Evolutionary conservation across 2,329 filamentous ascomycete species (phyloP), one percentile per base, ranked within the genome.

Genomic region (Exophiala sideris): DNA sequence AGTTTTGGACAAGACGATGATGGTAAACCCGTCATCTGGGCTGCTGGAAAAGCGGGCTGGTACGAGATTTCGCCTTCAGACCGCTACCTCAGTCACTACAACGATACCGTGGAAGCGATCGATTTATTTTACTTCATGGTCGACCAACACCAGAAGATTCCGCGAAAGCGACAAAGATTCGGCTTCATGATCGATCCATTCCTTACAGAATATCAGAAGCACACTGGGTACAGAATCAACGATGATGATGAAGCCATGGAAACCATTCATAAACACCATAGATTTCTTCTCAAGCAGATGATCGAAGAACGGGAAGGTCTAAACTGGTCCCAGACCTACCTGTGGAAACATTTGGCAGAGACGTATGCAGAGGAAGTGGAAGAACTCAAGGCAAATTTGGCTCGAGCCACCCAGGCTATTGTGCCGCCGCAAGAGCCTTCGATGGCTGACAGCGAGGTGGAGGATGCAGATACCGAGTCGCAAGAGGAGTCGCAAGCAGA

Each of bases 31-130:
- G 75, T 77, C 18, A 72, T 86, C 40, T 86, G 83, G 83, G 82
- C 82, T 16, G 77, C 80, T 45, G 83, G 83, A 33, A 72, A 76
- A 57, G 80, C 82, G 36, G 83, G 83, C 50, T 86, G 83, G 82
- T 85, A 81, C 64, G 76, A 77, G 48, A 74, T 86, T 44, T 71
- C 71, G 29, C 81, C 83, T 2, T 71, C 76, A 38, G 72, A 74
- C 58, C 71, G 73, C 1, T 86, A 84, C 65, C 69, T 74, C 56
- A 66, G 47, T 36, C 55, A 64, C 39, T 84, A 77, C 67, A 72
- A 77, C 44, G 74, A 79, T 18, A 84, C 85, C 71, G 70, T 79
- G 2, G 76, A 83, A 66, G 81, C 80, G 1, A 77, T 86, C 34
- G 75, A 81, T 59, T 63, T 84, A 54, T 70, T 85, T 7, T 85